Base-by-base conservation (phyloP, 805 yeast species). In the Kurtzmaniella fragi region DNA sequence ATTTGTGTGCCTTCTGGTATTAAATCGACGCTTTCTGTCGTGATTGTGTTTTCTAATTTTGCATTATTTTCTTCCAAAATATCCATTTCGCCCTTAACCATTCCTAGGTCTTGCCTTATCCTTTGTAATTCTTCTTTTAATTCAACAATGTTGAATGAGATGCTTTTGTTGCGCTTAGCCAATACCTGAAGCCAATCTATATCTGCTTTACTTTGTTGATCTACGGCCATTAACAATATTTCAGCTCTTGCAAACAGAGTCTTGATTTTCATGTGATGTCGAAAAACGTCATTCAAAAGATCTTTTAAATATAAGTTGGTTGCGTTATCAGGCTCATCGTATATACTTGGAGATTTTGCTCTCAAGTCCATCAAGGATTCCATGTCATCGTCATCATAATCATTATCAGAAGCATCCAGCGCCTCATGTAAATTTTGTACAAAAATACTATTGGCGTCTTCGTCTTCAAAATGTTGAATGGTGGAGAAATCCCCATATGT, bases 41-140 rank as follows among this genome's bases (percentile, higher is more conserved):
- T 8, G 8, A 5, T 20, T 8, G 5, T 20, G 5, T 20, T 20
- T 2, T 52, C 55, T 51, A 51, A 49, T 31, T 48, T 51, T 6
- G 52, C 55, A 26, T 51, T 49, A 37, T 51, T 49, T 3, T 52
- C 52, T 1, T 54, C 55, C 39, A 48, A 45, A 27, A 46, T 53
- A 17, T 49, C 53, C 42, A 47, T 52, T 11, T 47, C 46, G 31
- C 47, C 52, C 36, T 42, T 20, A 6, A n/a, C 29, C 13, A 25
- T 16, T 10, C 25, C 32, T 14, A 17, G 9, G 12, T 10, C 27
- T 15, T 35, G n/a, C 16, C 12, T n/a, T 16, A 35, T n/a, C 20
- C 10, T 9, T n/a, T 15, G 6, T n/a, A 27, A 28, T 20, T 35
- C 32, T 5, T 10, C 16, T 23, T 17, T 28, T n/a, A 35, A 12